These are phyloP conservation scores for Monosporascus ibericus DNA, from an alignment of 2,329 filamentous ascomycete species.

Conservation along the genomic window DNA sequence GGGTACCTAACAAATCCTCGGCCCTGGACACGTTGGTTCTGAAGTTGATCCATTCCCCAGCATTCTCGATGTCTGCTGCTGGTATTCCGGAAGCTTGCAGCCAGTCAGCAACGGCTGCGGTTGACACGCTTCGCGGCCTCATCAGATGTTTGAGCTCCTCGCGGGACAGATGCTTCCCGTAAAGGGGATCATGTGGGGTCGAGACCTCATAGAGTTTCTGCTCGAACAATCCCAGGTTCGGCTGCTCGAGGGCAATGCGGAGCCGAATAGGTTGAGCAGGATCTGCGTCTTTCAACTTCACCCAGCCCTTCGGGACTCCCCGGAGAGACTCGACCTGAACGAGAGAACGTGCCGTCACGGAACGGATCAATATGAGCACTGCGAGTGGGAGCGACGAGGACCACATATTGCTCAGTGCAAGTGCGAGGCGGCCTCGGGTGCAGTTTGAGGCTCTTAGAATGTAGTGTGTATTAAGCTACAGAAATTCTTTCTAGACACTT, in stretches of 20 bases:
- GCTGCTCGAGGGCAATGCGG: slow-evolving; percentile 42
- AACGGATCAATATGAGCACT: slow-evolving; percentile 13
- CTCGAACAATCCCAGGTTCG: slow-evolving; percentile 46
- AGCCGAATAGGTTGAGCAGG: slow-evolving; percentile 38
- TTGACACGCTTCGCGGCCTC: slow-evolving; percentile 32
- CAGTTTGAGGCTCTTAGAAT: too few species aligned
- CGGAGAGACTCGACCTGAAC: slow-evolving; percentile 31
- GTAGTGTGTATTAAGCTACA: too few species aligned
- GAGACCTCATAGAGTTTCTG: slow-evolving; percentile 55
- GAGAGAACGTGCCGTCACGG: slow-evolving; percentile 13
- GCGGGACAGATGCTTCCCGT: slow-evolving; percentile 58
- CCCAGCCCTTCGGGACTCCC: slow-evolving; percentile 32
- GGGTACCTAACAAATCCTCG: slow-evolving; percentile 49
- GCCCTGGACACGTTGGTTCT: slow-evolving; percentile 44
- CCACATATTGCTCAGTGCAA: slow-evolving; percentile 13
- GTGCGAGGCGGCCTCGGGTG: too few species aligned
- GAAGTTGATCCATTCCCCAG: slow-evolving; percentile 52
- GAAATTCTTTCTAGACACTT: too few species aligned
- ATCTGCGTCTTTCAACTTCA: slow-evolving; percentile 25
- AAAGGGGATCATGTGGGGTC: slow-evolving; percentile 50
- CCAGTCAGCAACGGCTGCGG: slow-evolving; percentile 48
- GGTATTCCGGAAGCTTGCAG: slow-evolving; percentile 44
- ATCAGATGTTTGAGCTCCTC: slow-evolving; percentile 40
- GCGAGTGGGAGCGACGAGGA: slow-evolving; percentile 12
- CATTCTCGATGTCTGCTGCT: slow-evolving; percentile 41